A percentile compares a stretch with the other conserved stretches of the same genome.
These are phyloP conservation scores for Aspergillus taichungensis DNA, from an alignment of 495 filamentous ascomycete genomes.

Conservation along the genomic window DNA sequence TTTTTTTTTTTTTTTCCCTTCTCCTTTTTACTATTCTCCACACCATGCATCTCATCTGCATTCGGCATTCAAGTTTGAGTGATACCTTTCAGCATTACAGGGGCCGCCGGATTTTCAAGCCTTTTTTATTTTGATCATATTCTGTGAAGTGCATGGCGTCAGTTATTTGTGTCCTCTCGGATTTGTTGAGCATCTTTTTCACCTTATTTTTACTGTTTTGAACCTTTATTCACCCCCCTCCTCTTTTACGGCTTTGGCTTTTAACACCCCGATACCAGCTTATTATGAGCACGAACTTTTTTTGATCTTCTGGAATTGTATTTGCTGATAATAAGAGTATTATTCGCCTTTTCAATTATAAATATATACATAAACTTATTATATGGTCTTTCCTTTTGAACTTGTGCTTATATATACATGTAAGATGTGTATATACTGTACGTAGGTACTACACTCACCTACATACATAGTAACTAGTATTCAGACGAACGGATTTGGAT, in stretches of 20 bases:
- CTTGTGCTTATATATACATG: too few relatives aligned
- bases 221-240: conserved; percentile 7
- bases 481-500: too few relatives aligned
- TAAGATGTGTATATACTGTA: too few relatives aligned
- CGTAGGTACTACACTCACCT: too few relatives aligned
- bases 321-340: conserved; percentile 19
- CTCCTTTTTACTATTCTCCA: conserved; percentile 4
- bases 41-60: conserved; percentile 20
- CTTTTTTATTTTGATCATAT: conserved; percentile 5
- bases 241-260: conserved; percentile 3
- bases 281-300: conserved; percentile 23
- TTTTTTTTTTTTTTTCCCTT: conserved; percentile 2
- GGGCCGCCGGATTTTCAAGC: conserved; percentile 13
- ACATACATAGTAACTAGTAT: too few relatives aligned
- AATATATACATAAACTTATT: too few relatives aligned
- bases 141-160: conserved; percentile 25
- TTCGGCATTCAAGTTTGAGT: conserved; percentile 19
- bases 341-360: too few relatives aligned
- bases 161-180: conserved; percentile 8
- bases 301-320: conserved; percentile 27
- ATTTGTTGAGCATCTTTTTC: conserved; percentile 13
- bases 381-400: too few relatives aligned
- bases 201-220: conserved; percentile 5
- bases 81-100: conserved; percentile 26
- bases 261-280: conserved; percentile 28